These are phyloP conservation scores for Aspergillus sclerotioniger DNA, from an alignment of 495 filamentous ascomycete species.

Conservation along the genomic window DNA sequence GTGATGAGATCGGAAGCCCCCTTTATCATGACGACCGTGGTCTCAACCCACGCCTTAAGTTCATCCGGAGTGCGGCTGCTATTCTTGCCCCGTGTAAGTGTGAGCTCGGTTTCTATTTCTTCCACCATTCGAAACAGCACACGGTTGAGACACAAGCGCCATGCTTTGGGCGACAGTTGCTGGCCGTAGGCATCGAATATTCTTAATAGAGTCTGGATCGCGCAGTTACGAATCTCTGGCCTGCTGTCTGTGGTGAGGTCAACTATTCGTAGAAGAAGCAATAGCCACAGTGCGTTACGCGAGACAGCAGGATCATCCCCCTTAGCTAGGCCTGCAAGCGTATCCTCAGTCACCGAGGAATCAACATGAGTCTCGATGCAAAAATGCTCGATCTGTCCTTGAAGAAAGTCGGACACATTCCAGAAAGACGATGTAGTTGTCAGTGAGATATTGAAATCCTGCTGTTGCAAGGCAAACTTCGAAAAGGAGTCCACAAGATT, in stretches of 20 bases:
- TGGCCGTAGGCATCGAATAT: slow-evolving; percentile 92
- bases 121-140: slow-evolving; percentile 76
- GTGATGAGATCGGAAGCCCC: slow-evolving; percentile 67
- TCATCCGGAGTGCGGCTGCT: slow-evolving; percentile 27
- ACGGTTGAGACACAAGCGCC: slow-evolving; percentile 77
- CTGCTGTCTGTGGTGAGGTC: slow-evolving; percentile 73
- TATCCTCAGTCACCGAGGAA: slow-evolving; percentile 39
- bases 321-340: slow-evolving; percentile 34
- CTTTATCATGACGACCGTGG: slow-evolving; percentile 68
- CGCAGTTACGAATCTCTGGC: slow-evolving; percentile 86
- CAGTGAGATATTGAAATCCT: slow-evolving; percentile 93
- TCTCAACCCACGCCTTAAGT: slow-evolving; percentile 67
- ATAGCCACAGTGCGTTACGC: slow-evolving; percentile 71
- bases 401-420: slow-evolving; percentile 87
- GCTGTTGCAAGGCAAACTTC: slow-evolving; percentile 78
- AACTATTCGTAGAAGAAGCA: slow-evolving; percentile 74
- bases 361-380: slow-evolving; percentile 43
- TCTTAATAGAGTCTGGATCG: slow-evolving; percentile 83
- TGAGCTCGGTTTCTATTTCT: slow-evolving; percentile 33
- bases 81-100: slow-evolving; percentile 22
- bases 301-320: slow-evolving; percentile 40
- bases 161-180: slow-evolving; percentile 71
- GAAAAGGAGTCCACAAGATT: slow-evolving; percentile 85
- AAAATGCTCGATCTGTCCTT: slow-evolving; percentile 44
- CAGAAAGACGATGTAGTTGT: slow-evolving; percentile 94